phyloP scores from a whole-genome alignment of 306 rosid species.

The Acacia confusa region DNA sequence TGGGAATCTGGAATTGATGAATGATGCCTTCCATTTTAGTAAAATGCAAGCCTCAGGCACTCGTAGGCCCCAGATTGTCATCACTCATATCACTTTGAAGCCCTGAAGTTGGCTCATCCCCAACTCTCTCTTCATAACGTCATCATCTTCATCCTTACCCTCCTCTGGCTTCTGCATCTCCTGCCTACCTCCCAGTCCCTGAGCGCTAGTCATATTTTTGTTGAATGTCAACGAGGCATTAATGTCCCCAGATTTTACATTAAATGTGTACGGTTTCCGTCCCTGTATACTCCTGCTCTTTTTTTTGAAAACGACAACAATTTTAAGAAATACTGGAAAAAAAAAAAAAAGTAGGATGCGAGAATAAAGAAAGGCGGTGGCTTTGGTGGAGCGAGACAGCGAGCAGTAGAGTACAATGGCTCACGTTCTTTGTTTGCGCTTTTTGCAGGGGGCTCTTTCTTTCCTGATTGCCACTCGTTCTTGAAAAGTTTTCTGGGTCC shows the following conservation, averaged over 20 bases:
- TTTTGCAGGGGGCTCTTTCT: constrained; percentile 44
- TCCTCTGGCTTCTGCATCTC: constrained; percentile 39
- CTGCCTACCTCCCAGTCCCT: constrained; percentile 18
- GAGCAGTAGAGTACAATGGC: constrained; percentile 12
- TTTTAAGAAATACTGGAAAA: background rate
- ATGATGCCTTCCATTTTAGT: background rate
- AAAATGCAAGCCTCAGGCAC: background rate
- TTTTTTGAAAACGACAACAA: background rate
- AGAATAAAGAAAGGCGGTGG: constrained; percentile 17
- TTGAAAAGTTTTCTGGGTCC: constrained; percentile 20
- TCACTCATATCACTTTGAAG: background rate
- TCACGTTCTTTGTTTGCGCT: constrained; percentile 40
- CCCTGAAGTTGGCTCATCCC: background rate
- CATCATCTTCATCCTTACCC: constrained; percentile 30
- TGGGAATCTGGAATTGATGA: background rate
- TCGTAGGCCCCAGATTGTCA: background rate
- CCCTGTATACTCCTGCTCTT: background rate
- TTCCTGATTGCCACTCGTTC: constrained; percentile 23
- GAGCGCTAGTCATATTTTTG: background rate
- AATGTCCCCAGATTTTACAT: background rate
- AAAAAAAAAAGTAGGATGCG: too few relatives aligned
- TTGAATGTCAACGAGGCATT: too few relatives aligned
- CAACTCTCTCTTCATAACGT: constrained; percentile 14
- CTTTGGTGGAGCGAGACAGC: background rate
- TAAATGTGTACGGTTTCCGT: background rate